phyloP scores from a whole-genome alignment of 2,329 filamentous ascomycete species.

The Botryotinia convoluta region DNA sequence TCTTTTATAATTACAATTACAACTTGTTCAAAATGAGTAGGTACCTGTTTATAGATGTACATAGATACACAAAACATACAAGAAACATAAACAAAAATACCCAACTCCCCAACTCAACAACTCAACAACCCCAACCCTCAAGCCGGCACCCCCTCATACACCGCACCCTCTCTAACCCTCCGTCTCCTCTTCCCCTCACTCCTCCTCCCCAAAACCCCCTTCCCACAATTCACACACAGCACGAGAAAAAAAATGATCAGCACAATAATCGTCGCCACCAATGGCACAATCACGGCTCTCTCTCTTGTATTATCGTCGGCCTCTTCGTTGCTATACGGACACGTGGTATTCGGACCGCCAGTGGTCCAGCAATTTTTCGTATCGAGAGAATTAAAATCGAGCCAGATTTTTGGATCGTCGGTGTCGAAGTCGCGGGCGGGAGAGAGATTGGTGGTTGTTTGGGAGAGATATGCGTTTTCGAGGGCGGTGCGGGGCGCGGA shows the following conservation, averaged over 20 bases:
- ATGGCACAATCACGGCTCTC: constrained; percentile 50
- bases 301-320: constrained; percentile 42
- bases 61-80: not conserved
- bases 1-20: not conserved
- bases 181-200: constrained; percentile 58
- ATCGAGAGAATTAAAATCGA: constrained; percentile 61
- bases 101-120: not conserved
- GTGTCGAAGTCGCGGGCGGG: constrained; percentile 25
- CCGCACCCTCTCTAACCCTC: constrained; percentile 44
- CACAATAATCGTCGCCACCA: constrained; percentile 61
- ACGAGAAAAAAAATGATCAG: constrained; percentile 45
- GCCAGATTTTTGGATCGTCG: constrained; percentile 45
- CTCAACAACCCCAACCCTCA: constrained; percentile 4
- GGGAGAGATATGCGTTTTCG: constrained; percentile 58
- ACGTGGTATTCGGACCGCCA: constrained; percentile 52
- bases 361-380: constrained; percentile 58
- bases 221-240: constrained; percentile 27
- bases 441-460: constrained; percentile 23
- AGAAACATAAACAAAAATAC: not conserved
- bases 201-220: constrained; percentile 61
- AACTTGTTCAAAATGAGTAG: not conserved
- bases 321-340: constrained; percentile 51
- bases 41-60: no score
- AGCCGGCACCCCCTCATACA: constrained; percentile 65
- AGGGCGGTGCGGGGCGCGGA: constrained; percentile 58